Evolutionary conservation across 164 flowering plant species (phyloP).

Genomic region (Liriodendron chinense): DNA sequence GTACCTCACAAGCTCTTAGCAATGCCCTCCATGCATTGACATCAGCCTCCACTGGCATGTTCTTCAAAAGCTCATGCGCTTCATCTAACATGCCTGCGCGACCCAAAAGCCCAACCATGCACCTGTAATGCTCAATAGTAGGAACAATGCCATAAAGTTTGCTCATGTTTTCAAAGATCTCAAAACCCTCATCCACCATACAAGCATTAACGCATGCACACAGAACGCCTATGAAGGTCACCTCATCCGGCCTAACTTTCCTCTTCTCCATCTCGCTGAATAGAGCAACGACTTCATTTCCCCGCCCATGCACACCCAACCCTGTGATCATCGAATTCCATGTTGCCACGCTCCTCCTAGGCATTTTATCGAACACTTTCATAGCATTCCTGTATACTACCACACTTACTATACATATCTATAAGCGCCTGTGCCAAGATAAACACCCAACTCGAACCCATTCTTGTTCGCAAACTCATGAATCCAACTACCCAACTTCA

Average conservation of each 20-base stretch:
- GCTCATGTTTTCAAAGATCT: constrained; percentile 42
- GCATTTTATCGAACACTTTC: constrained; percentile 50
- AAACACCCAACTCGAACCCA: constrained; percentile 39
- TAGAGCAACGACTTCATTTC: constrained; percentile 45
- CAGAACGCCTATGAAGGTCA: constrained; percentile 58
- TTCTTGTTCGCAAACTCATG: constrained; percentile 48
- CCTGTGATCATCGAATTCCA: constrained; percentile 83
- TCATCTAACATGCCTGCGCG: constrained; percentile 25
- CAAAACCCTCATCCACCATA: constrained; percentile 31
- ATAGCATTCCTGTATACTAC: constrained; percentile 56
- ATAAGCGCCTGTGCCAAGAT: constrained; percentile 68
- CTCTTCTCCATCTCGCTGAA: constrained; percentile 47
- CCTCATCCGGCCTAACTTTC: constrained; percentile 46
- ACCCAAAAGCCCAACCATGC: constrained; percentile 39
- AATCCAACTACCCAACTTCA: constrained; percentile 50
- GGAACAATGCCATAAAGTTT: constrained; percentile 45
- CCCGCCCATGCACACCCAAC: constrained; percentile 66
- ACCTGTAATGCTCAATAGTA: constrained; percentile 38
- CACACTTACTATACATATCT: constrained; percentile 77
- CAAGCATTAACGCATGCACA: constrained; percentile 49
- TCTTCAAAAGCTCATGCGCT: constrained; percentile 9
- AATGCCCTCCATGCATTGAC: constrained; percentile 15
- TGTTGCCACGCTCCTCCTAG: constrained; percentile 44
- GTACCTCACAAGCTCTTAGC: constrained; percentile 12
- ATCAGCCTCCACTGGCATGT: constrained; percentile 6